Conservation (phyloP, 176 grass and related monocot genomes). For the Carex cristatella region DNA sequence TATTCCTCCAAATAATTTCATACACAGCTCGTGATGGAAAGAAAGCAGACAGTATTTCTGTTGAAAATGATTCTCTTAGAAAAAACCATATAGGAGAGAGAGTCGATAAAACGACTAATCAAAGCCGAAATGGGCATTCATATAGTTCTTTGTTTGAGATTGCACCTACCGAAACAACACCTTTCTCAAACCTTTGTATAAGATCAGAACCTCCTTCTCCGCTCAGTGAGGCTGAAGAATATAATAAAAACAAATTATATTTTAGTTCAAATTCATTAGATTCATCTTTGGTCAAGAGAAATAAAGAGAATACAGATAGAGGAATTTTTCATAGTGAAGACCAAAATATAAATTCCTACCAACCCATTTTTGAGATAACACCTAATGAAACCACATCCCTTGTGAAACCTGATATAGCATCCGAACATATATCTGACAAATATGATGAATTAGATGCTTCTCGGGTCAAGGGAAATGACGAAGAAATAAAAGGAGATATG, state of each 20-base stretch:
- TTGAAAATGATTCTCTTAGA: background rate
- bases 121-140: background rate
- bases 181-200: background rate
- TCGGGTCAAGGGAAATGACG: background rate
- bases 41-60: background rate
- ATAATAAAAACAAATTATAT: background rate
- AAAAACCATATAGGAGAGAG: background rate
- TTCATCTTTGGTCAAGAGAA: background rate
- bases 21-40: slow-evolving; percentile 3
- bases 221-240: background rate
- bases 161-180: background rate
- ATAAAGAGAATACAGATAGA: background rate
- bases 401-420: background rate
- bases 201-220: slow-evolving; percentile 8
- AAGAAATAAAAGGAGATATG: background rate
- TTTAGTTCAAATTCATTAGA: background rate
- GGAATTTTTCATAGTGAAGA: background rate
- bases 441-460: background rate
- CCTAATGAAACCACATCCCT: background rate
- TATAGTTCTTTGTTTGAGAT: slow-evolving; percentile 5
- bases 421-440: background rate
- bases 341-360: background rate
- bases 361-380: slow-evolving; percentile 3
- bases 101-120: background rate
- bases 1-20: background rate